These are phyloP conservation scores for Fusarium sp. DNA, from an alignment of 2,329 filamentous ascomycete genomes.

Conservation along the genomic window DNA sequence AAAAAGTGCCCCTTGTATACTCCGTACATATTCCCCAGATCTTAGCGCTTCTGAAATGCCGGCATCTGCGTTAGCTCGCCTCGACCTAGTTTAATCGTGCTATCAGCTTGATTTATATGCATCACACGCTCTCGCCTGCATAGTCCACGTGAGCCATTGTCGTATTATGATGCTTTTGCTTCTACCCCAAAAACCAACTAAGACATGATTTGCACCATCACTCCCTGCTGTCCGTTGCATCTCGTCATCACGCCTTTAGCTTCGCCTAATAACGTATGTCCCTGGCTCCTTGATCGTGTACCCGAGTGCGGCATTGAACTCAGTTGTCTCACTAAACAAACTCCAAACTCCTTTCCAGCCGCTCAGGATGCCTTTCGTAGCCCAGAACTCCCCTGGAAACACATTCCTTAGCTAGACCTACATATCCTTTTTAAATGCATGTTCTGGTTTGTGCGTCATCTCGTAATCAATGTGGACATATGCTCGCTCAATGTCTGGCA, in stretches of 20 bases:
- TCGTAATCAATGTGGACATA: slow-evolving; percentile 99
- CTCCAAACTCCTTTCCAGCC: not conserved
- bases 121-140: slow-evolving; percentile 25
- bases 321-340: slow-evolving; percentile 1
- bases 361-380: slow-evolving; percentile 4
- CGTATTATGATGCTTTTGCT: slow-evolving; percentile 16
- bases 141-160: slow-evolving; percentile 17
- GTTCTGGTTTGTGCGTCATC: slow-evolving; percentile 93
- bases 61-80: slow-evolving; percentile 28
- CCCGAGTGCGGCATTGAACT: slow-evolving; percentile 15
- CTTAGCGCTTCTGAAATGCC: slow-evolving; percentile 14
- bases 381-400: slow-evolving; percentile 4
- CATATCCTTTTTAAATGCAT: slow-evolving; percentile 69
- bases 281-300: slow-evolving; percentile 3
- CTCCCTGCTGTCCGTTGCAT: not conserved
- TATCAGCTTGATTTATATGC: slow-evolving; percentile 9
- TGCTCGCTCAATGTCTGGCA: slow-evolving; percentile 91
- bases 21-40: slow-evolving; percentile 4
- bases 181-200: not conserved
- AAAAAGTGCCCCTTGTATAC: not conserved
- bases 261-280: not conserved
- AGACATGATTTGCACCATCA: slow-evolving; percentile 6
- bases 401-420: slow-evolving; percentile 42
- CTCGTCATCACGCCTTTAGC: not conserved
- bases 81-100: slow-evolving; percentile 11